Conservation (phyloP, 805 yeast species). For the Cyberlindnera meyerae region DNA sequence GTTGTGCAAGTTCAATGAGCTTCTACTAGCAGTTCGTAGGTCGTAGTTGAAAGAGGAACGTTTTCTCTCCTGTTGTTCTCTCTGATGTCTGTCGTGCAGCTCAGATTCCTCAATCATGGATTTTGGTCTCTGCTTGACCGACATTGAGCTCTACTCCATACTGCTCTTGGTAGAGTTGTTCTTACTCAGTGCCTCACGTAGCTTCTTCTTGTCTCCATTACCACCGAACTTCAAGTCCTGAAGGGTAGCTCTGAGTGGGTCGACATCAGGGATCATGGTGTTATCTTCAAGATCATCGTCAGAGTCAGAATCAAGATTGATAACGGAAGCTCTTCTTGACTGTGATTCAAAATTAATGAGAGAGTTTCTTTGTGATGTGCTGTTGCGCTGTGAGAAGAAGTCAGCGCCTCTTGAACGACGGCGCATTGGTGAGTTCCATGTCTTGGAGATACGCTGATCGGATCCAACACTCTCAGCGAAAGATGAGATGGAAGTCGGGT, state of each 20-base stretch:
- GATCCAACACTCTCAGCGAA: conserved; percentile 23
- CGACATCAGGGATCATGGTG: conserved; percentile 30
- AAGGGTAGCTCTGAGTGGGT: conserved; percentile 52
- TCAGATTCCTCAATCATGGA: conserved; percentile 21
- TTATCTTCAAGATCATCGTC: too few species aligned
- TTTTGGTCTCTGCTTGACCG: too few species aligned
- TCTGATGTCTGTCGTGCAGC: conserved; percentile 8
- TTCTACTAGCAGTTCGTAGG: conserved; percentile 21
- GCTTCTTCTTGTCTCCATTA: conserved; percentile 36
- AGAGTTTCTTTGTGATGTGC: too few species aligned
- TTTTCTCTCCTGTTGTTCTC: conserved; percentile 12
- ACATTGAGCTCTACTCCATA: too few species aligned
- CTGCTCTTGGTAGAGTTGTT: conserved; percentile 9
- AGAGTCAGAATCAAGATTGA: too few species aligned
- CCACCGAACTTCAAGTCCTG: conserved; percentile 39
- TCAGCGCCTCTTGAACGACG: conserved; percentile 26
- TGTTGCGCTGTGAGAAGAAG: too few species aligned
- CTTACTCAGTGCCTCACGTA: conserved; percentile 29
- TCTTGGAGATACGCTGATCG: conserved; percentile 22
- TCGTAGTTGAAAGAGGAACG: conserved; percentile 27
- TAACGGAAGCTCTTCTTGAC: conserved; percentile 25
- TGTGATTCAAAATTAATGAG: too few species aligned
- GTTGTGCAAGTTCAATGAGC: conserved; percentile 23
- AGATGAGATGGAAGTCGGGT: conserved; percentile 27
- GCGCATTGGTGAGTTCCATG: conserved; percentile 28